These are phyloP conservation scores for Diaporthe citriasiana DNA, from an alignment of 2,329 filamentous ascomycete genomes.

Conservation along the genomic window DNA sequence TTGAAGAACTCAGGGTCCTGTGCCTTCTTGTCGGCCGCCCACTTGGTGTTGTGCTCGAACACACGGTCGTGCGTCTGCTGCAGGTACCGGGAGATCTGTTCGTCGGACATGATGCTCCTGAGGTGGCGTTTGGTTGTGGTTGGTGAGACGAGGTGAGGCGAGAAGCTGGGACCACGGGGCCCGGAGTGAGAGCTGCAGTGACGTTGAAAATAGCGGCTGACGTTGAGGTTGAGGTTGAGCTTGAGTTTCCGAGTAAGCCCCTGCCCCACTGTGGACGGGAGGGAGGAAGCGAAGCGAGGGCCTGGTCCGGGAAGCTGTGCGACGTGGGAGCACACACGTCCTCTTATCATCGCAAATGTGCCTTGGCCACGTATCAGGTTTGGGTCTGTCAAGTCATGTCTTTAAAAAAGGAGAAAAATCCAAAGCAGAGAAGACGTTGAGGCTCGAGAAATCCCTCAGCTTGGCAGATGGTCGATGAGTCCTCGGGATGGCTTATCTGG, in stretches of 20 bases:
- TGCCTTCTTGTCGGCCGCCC: slow-evolving; percentile 71
- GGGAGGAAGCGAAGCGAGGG: slow-evolving; percentile 21
- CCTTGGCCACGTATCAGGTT: slow-evolving; percentile 11
- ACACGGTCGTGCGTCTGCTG: slow-evolving; percentile 75
- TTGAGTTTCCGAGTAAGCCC: slow-evolving; percentile 25
- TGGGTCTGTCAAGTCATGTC: slow-evolving; percentile 8
- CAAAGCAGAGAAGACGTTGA: neutral
- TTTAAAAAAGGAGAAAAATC: neutral
- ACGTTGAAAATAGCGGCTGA: slow-evolving; percentile 3
- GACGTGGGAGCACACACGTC: slow-evolving; percentile 36
- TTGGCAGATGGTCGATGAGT: slow-evolving; percentile 13
- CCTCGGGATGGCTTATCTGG: slow-evolving; percentile 16
- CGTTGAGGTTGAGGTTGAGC: neutral
- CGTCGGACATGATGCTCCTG: slow-evolving; percentile 47
- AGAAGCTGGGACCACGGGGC: slow-evolving; percentile 35
- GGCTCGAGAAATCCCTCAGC: slow-evolving; percentile 29
- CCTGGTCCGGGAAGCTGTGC: slow-evolving; percentile 19
- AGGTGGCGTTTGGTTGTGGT: slow-evolving; percentile 2
- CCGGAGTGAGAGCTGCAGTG: slow-evolving; percentile 24
- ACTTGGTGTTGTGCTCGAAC: slow-evolving; percentile 77
- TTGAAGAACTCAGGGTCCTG: slow-evolving; percentile 76
- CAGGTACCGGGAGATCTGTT: slow-evolving; percentile 68
- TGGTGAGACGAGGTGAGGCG: neutral
- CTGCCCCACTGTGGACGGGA: neutral
- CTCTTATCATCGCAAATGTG: slow-evolving; percentile 40